Percentiles rank a stretch among this genome's conserved stretches.
Evolutionary conservation across 1,284 basidiomycete species (phyloP).

Genomic region (Rhodotorula sp.): DNA sequence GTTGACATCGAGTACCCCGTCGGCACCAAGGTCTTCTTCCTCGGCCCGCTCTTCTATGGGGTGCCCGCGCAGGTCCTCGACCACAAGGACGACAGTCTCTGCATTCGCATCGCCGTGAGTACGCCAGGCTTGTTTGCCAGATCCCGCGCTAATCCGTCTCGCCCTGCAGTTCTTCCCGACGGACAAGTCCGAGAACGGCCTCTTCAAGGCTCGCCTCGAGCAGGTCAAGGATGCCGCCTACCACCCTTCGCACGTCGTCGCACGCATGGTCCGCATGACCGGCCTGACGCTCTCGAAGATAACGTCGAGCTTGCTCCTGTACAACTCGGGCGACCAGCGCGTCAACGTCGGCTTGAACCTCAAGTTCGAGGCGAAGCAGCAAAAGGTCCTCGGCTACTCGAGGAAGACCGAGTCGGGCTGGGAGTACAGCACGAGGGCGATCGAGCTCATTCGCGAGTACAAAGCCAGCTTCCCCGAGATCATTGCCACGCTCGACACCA

Average conservation of each 20-base stretch:
- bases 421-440: slow-evolving; percentile 89
- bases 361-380: slow-evolving; percentile 93
- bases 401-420: slow-evolving; percentile 78
- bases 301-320: slow-evolving; percentile 82
- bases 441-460: slow-evolving; percentile 79
- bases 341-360: slow-evolving; percentile 88
- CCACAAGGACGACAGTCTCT: slow-evolving; percentile 65
- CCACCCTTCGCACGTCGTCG: slow-evolving; percentile 69
- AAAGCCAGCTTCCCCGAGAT: slow-evolving; percentile 78
- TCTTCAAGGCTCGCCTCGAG: slow-evolving; percentile 67
- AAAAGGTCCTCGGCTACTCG: slow-evolving; percentile 94
- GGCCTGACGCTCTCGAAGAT: slow-evolving; percentile 79
- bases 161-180: slow-evolving; percentile 70
- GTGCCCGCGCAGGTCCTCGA: slow-evolving; percentile 81
- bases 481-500: slow-evolving; percentile 63
- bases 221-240: slow-evolving; percentile 62
- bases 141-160: background rate
- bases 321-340: slow-evolving; percentile 65
- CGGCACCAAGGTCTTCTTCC: slow-evolving; percentile 89
- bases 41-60: slow-evolving; percentile 91
- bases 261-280: slow-evolving; percentile 67
- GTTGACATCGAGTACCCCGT: slow-evolving; percentile 85
- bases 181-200: slow-evolving; percentile 72
- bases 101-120: slow-evolving; percentile 75
- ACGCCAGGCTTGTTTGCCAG: too few species aligned